These are phyloP conservation scores for Penicillium atrosanguineum DNA, from an alignment of 495 filamentous ascomycete species.

Conservation along the genomic window DNA sequence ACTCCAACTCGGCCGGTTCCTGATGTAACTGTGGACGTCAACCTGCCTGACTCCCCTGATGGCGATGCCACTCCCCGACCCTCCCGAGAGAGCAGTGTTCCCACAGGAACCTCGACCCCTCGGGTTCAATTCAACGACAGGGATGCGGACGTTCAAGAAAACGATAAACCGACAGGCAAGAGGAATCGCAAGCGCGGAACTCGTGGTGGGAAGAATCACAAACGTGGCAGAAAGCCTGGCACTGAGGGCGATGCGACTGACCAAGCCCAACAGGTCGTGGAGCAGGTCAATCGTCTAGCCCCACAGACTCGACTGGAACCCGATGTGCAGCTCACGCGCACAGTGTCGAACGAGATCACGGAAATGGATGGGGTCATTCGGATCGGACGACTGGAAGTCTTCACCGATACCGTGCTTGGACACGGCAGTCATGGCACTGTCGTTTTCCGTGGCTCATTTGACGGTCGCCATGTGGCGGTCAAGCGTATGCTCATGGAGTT, in stretches of 20 bases:
- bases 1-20: constrained; percentile 25
- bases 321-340: constrained; percentile 47
- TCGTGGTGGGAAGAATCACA: constrained; percentile 74
- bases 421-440: constrained; percentile 84
- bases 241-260: constrained; percentile 42
- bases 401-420: constrained; percentile 69
- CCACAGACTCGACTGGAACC: constrained; percentile 52
- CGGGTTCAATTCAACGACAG: constrained; percentile 45
- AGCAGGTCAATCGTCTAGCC: constrained; percentile 38
- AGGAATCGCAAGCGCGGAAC: constrained; percentile 72
- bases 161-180: constrained; percentile 67
- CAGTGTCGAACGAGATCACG: constrained; percentile 37
- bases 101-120: constrained; percentile 19
- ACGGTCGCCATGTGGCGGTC: constrained; percentile 89
- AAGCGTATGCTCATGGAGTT: constrained; percentile 96
- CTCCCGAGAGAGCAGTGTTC: constrained; percentile 20
- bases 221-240: constrained; percentile 55
- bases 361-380: constrained; percentile 55
- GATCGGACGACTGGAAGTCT: constrained; percentile 71
- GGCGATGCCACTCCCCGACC: constrained; percentile 26
- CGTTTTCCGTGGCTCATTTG: constrained; percentile 81
- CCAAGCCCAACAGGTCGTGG: constrained; percentile 41
- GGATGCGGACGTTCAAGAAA: constrained; percentile 36
- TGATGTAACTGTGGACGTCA: constrained; percentile 35
- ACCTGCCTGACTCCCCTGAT: constrained; percentile 23